Evolutionary conservation across 2,329 filamentous ascomycete species (phyloP).

Genomic region (Botryosphaeria agaves): DNA sequence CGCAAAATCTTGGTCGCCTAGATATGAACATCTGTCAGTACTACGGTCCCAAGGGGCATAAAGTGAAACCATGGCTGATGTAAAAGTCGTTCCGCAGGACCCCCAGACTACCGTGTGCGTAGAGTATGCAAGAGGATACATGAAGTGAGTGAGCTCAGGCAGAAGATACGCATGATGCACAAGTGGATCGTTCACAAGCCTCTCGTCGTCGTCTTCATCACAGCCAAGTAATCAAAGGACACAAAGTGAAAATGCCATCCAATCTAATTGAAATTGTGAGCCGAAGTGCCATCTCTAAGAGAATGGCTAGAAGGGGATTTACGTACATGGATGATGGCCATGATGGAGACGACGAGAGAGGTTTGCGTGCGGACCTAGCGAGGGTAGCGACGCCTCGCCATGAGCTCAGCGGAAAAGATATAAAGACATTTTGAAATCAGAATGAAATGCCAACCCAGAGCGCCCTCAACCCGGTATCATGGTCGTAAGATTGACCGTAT

Average conservation of each 20-base stretch:
- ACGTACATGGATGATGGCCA: slow-evolving; percentile 25
- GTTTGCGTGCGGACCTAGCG: slow-evolving; percentile 14
- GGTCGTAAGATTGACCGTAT: neutral
- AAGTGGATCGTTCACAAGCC: slow-evolving; percentile 1
- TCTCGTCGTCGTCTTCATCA: slow-evolving; percentile 23
- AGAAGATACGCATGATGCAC: neutral
- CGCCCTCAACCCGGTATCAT: too few species aligned
- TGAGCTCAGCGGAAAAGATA: slow-evolving; percentile 6
- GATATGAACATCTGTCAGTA: too few species aligned
- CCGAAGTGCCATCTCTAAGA: slow-evolving; percentile 16
- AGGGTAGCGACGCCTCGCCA: slow-evolving; percentile 16
- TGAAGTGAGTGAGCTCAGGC: neutral
- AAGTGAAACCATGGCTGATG: too few species aligned
- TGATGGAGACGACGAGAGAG: slow-evolving; percentile 27
- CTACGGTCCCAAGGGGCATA: too few species aligned
- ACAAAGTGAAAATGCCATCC: slow-evolving; percentile 16
- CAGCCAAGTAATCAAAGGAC: slow-evolving; percentile 7
- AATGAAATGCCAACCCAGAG: neutral
- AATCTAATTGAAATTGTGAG: slow-evolving; percentile 18
- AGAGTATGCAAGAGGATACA: slow-evolving; percentile 5
- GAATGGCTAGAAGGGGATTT: slow-evolving; percentile 20
- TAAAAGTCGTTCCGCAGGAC: too few species aligned
- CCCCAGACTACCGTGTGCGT: too few species aligned
- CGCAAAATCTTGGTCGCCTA: too few species aligned
- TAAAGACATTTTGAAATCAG: neutral